Conservation (phyloP, 2,329 filamentous ascomycete genomes). For the Fusarium chlamydosporum region DNA sequence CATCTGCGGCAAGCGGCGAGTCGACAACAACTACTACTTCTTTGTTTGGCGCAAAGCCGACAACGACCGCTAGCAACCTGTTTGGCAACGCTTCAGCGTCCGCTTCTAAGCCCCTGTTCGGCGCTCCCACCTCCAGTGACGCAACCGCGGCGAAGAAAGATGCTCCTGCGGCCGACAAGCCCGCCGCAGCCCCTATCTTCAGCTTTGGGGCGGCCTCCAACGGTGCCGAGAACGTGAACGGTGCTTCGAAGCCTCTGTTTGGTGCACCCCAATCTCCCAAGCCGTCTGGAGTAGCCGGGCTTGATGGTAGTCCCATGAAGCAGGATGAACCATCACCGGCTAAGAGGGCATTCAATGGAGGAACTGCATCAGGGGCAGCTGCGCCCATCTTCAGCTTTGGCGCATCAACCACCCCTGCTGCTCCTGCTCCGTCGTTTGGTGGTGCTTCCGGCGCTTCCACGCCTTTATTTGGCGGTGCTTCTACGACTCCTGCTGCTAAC, state of each 20-base stretch:
- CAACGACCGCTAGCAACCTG: slow-evolving; percentile 48
- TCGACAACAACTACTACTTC: slow-evolving; percentile 38
- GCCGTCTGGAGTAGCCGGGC: slow-evolving; percentile 52
- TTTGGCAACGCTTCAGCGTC: slow-evolving; percentile 52
- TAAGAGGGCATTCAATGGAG: slow-evolving; percentile 55
- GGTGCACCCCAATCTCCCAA: slow-evolving; percentile 56
- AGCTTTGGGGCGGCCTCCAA: slow-evolving; percentile 53
- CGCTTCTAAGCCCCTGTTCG: slow-evolving; percentile 51
- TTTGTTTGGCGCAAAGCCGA: slow-evolving; percentile 50
- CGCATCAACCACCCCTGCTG: slow-evolving; percentile 39
- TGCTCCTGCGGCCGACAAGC: slow-evolving; percentile 39
- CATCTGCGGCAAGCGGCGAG: slow-evolving; percentile 29
- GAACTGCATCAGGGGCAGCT: slow-evolving; percentile 42
- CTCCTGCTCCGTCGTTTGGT: slow-evolving; percentile 52
- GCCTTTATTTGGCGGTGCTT: slow-evolving; percentile 55
- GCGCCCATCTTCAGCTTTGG: slow-evolving; percentile 57
- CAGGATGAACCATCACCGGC: slow-evolving; percentile 59
- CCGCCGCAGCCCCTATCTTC: slow-evolving; percentile 52
- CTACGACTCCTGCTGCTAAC: slow-evolving; percentile 44
- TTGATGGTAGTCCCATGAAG: slow-evolving; percentile 62
- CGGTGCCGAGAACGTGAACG: slow-evolving; percentile 50
- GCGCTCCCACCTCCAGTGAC: slow-evolving; percentile 38
- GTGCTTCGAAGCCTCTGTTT: slow-evolving; percentile 57
- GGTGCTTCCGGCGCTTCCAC: slow-evolving; percentile 48
- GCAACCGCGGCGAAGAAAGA: slow-evolving; percentile 46